These are phyloP conservation scores for Linum lewisii DNA, from an alignment of 345 rosid genomes.

Conservation along the genomic window DNA sequence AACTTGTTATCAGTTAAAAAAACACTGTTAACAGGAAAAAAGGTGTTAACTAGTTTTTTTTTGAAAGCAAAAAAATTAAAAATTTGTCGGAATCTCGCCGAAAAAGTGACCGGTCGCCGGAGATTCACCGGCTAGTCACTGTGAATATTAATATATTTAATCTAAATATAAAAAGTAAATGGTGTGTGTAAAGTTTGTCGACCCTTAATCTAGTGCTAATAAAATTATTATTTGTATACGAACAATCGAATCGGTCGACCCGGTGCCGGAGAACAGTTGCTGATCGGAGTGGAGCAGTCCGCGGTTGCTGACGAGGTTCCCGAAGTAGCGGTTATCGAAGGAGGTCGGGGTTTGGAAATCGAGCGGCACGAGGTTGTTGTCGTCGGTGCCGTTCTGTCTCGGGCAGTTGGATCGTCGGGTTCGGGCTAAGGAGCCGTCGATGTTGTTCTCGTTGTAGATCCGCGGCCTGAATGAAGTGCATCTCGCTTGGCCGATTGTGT, in stretches of 20 bases:
- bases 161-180: too few species aligned
- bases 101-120: too few species aligned
- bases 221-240: too few species aligned
- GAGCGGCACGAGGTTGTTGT: constrained; percentile 5
- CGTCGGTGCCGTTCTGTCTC: not conserved
- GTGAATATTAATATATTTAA: too few species aligned
- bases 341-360: constrained; percentile 1
- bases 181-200: too few species aligned
- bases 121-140: too few species aligned
- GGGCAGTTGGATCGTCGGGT: constrained; percentile 2
- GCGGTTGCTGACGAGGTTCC: not conserved
- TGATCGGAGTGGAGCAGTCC: constrained; percentile 7
- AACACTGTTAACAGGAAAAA: too few species aligned
- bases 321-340: constrained; percentile 1
- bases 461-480: not conserved
- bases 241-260: not conserved
- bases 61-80: too few species aligned
- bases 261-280: constrained; percentile 5
- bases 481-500: constrained; percentile 2
- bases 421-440: not conserved
- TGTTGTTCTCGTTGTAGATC: constrained; percentile 2
- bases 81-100: too few species aligned
- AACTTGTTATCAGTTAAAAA: too few species aligned
- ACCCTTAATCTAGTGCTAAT: too few species aligned
- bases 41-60: too few species aligned